These are phyloP conservation scores for Sphagnum magellanicum DNA, from an alignment of 228 moss, liverwort and hornwort species.

Conservation along the genomic window DNA sequence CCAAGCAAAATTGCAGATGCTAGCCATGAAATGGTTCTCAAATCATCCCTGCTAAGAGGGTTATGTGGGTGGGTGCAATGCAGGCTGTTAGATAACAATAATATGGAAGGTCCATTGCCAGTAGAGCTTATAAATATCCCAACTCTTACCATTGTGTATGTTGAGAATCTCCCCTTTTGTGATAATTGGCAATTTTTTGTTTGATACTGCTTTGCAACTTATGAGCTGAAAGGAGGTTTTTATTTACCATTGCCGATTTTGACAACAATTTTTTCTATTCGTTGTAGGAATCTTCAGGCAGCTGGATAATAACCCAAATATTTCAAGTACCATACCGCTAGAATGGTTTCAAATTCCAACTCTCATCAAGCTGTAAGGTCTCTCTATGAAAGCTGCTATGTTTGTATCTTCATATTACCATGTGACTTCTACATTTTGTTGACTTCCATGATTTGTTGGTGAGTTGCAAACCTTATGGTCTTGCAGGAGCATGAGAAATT, in stretches of 20 bases:
- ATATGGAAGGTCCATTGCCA: constrained; percentile 47
- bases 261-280: not conserved
- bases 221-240: too few species aligned
- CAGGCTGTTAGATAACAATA: constrained; percentile 60
- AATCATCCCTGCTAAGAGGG: not conserved
- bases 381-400: not conserved
- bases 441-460: too few species aligned
- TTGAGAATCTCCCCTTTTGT: not conserved
- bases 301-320: constrained; percentile 53
- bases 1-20: not conserved
- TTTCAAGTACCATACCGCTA: constrained; percentile 27
- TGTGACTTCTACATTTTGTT: not conserved
- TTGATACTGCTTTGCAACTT: not conserved
- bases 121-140: constrained; percentile 28
- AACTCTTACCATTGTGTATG: constrained; percentile 54
- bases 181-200: not conserved
- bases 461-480: not conserved
- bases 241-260: not conserved
- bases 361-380: constrained; percentile 59
- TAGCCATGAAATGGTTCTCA: not conserved
- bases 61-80: not conserved
- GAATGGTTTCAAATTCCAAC: constrained; percentile 22
- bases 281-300: constrained; percentile 36
- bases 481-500: constrained; percentile 71
- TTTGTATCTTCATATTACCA: not conserved